Base-by-base conservation (phyloP, 1,284 basidiomycete genomes). In the Phlebopus sp. region DNA sequence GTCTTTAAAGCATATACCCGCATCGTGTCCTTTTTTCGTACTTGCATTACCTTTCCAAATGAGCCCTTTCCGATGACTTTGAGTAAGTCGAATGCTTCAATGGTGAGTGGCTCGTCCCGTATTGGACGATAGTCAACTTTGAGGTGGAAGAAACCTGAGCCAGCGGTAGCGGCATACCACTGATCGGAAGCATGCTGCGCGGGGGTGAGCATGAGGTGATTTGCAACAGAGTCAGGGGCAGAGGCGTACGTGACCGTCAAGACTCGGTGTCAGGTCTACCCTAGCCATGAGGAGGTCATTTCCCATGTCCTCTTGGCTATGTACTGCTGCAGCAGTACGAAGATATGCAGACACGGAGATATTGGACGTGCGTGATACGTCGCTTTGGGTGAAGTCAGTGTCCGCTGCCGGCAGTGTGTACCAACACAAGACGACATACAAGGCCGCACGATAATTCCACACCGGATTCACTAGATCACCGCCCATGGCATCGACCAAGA, bases 1-100 rank as follows among this genome's bases (percentile, higher is more conserved):
- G 96, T 98, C 75, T 99, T 99, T 64, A 99, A 79, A 1, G 96
- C 96, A 70, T 99, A 99, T 64, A 99, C 92, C 53, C 96, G 92
- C 49, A 92, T 84, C 0, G 97, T 99, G 70, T 99, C 95, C 71
- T 96, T 94, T 75, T 99, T 99, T 45, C 92, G 86, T 36, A 97
- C 94, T 78, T 97, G 94, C 93, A 97, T 97, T 32, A 92, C 92
- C 71, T 97, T 97, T 19, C 96, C 97, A 61, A 99, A 99, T 51
- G 86, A 91, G 9, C 97, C 96, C 70, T 98, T 98, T 27, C 96
- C 96, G 55, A 99, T 97, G 46, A 99, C 95, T 68, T 97, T 98
- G 67, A 99, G 86, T 42, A 99, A 75, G 56, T 99, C 96, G 63
- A 98, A 99, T 9, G 88, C 86, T 62, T 99, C 96, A 64, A 98